Evolutionary conservation across 805 yeast genomes (phyloP), one percentile per base, ranked within the genome.

Genomic region (Lipomyces yamanashiensis): DNA sequence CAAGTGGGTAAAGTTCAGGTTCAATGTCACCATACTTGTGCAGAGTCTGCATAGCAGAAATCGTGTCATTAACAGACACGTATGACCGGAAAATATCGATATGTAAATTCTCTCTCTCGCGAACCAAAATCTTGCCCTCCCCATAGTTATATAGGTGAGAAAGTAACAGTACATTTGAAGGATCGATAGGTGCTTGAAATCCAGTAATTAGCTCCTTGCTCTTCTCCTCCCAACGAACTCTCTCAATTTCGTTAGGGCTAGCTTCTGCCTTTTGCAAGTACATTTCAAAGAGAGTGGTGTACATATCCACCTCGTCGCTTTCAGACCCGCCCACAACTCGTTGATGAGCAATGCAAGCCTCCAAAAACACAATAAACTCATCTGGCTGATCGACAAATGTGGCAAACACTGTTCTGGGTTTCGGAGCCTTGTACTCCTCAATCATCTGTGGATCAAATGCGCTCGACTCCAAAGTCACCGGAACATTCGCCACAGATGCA

Each of bases 361-460:
- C 99, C 61, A 95, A 75, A 67, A 95, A 95, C 7, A 90, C 89
- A 33, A 92, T 95, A 80, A 95, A 93, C 72, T 92, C 95, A 71
- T 87, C 84, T 0, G 95, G 92, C 73, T 89, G 90, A 68, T 87
- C 84, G n/a, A 89, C 85, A 74, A 95, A 95, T 1, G 96, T 86
- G 1, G 93, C 87, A 73, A 91, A 95, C 0, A 93, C 89, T 45
- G 93, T 80, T 51, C 92, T 82, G 7, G 98, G 98, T 57, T 87
- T 82, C 2, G 99, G 99, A 1, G 98, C 97, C 57, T 87, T 87
- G 74, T 95, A 95, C 0, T 95, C 89, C 6, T 7, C 34, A 7
- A 44, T 54, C 28, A 40, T 47, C 2, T 9, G 37, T 6, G 23
- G 37, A 9, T 28, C 51, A 12, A 44, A 10, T 13, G 63, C 47